A percentile compares a stretch with the other conserved stretches of the same genome.
These are phyloP conservation scores for Phyllosticta citribraziliensis DNA, from an alignment of 2,329 filamentous ascomycete genomes.

Conservation along the genomic window DNA sequence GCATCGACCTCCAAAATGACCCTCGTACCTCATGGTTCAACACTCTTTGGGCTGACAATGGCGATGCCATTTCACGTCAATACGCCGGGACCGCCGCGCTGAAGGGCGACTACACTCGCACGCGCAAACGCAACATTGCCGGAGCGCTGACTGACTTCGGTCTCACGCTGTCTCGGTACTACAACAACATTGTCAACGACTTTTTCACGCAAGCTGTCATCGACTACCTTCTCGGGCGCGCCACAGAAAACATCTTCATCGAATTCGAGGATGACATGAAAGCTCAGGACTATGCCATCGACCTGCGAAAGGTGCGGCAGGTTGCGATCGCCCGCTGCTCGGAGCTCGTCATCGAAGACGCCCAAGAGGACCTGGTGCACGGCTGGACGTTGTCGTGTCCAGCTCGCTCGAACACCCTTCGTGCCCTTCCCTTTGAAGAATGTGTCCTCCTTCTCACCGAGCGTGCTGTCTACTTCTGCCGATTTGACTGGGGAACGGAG, in stretches of 20 bases:
- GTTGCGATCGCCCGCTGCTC: constrained; percentile 83
- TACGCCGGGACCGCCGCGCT: constrained; percentile 93
- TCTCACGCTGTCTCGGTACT: constrained; percentile 70
- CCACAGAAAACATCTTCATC: constrained; percentile 74
- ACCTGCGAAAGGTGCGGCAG: constrained; percentile 72
- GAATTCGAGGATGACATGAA: constrained; percentile 94
- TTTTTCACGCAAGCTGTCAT: constrained; percentile 94
- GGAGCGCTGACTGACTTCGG: constrained; percentile 88
- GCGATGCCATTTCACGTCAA: constrained; percentile 88
- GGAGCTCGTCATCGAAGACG: constrained; percentile 64
- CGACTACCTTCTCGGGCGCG: constrained; percentile 85
- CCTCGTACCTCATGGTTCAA: constrained; percentile 90
- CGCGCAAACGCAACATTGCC: constrained; percentile 78
- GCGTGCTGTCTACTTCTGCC: constrained; percentile 74
- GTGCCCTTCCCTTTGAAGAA: constrained; percentile 71
- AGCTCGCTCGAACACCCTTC: constrained; percentile 54
- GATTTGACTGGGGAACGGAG: constrained; percentile 90
- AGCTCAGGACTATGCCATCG: constrained; percentile 83
- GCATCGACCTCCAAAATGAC: constrained; percentile 64
- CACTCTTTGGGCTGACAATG: constrained; percentile 93
- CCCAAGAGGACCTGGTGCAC: constrained; percentile 76
- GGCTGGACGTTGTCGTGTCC: constrained; percentile 87
- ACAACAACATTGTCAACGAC: constrained; percentile 89
- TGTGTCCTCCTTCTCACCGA: constrained; percentile 81
- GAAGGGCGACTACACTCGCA: constrained; percentile 94